Base-by-base conservation (phyloP, 139 green algal genomes). In the Penium margaritaceum region DNA sequence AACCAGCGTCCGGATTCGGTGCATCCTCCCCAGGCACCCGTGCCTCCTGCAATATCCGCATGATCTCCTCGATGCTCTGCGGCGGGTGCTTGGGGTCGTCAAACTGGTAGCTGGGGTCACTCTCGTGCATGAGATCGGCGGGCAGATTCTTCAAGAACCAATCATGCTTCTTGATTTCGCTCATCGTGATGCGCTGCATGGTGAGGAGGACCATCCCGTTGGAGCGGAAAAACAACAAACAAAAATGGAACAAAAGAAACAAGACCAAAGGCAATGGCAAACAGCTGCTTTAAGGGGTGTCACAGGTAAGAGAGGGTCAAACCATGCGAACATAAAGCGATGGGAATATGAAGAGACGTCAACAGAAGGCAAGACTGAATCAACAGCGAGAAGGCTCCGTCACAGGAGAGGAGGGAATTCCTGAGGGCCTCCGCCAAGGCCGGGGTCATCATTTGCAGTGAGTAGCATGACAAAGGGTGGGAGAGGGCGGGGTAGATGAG, bases 81-180 rank as follows among this genome's bases (percentile, higher is more conserved):
- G 60, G 57, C 33, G 71, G 71, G 63, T 78, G 63, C 19, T 67
- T 67, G 17, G 41, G 63, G 68, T 78, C 71, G 32, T 78, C 71
- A n/a, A 68, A 76, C 29, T 68, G 30, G 68, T 69, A 68, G 47
- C 66, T 67, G 44, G 58, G 72, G 15, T 73, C 72, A 36, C 39
- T 64, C n/a, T 60, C 70, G 24, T 72, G 21, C 27, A 76, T 33
- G 17, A 94, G 86, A 17, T 92, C 90, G 3, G 84, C 84, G 14
- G 92, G 92, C 74, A 97, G 90, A 77, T 95, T 92, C 74, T 92
- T 91, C 46, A 84, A 76, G 82, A 90, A 96, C 89, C 89, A 97
- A 19, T 86, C 82, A 85, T 97, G 92, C 35, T 80, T 51, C 77
- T 85, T 83, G 78, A 97, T 95, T 35, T 89, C 81, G 0, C 54